Evolutionary conservation across 2,329 filamentous ascomycete genomes (phyloP).

Genomic region (Sphaceloma murrayae): DNA sequence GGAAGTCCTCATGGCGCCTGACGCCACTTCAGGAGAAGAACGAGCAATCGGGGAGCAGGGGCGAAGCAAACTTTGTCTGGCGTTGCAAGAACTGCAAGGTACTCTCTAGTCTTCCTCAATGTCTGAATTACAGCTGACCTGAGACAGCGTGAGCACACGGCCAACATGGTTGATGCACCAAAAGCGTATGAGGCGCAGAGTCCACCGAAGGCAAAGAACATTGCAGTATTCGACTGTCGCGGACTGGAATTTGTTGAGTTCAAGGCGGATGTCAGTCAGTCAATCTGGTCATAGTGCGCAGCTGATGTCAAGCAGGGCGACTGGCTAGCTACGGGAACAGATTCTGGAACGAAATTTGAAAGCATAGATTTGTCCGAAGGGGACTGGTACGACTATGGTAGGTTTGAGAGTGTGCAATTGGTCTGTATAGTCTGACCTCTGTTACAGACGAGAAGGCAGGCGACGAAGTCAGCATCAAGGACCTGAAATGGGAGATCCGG

Average conservation of each 20-base stretch:
- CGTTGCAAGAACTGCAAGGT: constrained; percentile 98
- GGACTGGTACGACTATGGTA: constrained; percentile 85
- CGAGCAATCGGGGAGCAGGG: constrained; percentile 83
- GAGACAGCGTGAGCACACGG: constrained; percentile 67
- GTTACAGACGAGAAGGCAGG: constrained; percentile 18
- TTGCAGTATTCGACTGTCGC: constrained; percentile 87
- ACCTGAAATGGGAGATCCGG: constrained; percentile 76
- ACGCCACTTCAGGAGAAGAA: constrained; percentile 59
- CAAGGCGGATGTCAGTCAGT: constrained; percentile 68
- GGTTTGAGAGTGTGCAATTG: too few relatives aligned
- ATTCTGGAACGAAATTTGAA: constrained; percentile 72
- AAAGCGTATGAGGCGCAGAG: constrained; percentile 60
- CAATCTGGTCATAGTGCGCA: too few relatives aligned
- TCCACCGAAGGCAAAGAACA: constrained; percentile 64
- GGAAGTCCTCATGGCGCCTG: neutral
- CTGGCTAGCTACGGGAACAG: constrained; percentile 74
- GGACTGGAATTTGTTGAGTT: constrained; percentile 89
- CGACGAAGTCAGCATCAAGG: constrained; percentile 36
- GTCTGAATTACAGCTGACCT: neutral
- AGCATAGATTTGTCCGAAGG: constrained; percentile 75
- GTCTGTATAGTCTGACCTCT: neutral
- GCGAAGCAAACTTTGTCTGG: constrained; percentile 99
- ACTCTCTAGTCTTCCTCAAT: constrained; percentile 17
- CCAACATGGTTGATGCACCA: constrained; percentile 68
- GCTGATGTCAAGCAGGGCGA: constrained; percentile 53